Evolutionary conservation across 768 basidiomycete species (phyloP).

Genomic region (Lentinula boryana): DNA sequence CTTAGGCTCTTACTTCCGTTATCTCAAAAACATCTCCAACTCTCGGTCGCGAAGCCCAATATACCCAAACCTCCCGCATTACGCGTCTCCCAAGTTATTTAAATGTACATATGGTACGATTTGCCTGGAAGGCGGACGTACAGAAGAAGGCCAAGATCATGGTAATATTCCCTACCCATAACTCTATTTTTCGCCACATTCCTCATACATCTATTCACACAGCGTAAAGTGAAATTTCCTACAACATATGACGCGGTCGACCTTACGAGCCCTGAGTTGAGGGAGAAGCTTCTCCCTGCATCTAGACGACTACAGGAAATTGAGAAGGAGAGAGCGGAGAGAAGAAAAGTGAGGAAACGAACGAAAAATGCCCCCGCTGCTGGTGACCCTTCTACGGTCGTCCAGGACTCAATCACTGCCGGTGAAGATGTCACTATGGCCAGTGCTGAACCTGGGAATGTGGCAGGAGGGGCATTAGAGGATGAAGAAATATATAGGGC

Average conservation of each 20-base stretch:
- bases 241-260: slow-evolving; percentile 84
- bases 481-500: slow-evolving; percentile 60
- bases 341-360: slow-evolving; percentile 74
- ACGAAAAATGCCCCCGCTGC: slow-evolving; percentile 41
- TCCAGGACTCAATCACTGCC: slow-evolving; percentile 12
- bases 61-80: slow-evolving; percentile 75
- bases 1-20: slow-evolving; percentile 78
- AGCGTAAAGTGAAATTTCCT: slow-evolving; percentile 92
- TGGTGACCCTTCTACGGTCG: slow-evolving; percentile 14
- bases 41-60: slow-evolving; percentile 75
- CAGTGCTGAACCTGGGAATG: background rate
- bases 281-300: slow-evolving; percentile 63
- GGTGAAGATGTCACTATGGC: slow-evolving; percentile 25
- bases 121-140: slow-evolving; percentile 91
- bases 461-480: slow-evolving; percentile 42
- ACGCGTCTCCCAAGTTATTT: slow-evolving; percentile 82
- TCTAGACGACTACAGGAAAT: slow-evolving; percentile 70
- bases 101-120: slow-evolving; percentile 92
- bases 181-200: background rate
- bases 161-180: slow-evolving; percentile 36
- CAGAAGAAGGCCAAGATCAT: slow-evolving; percentile 94
- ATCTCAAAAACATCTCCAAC: slow-evolving; percentile 81
- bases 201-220: background rate
- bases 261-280: slow-evolving; percentile 74
- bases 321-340: slow-evolving; percentile 78